A percentile compares a stretch with the other conserved stretches of the same genome.
These are phyloP conservation scores for Serendipita sp. DNA, from an alignment of 768 basidiomycete genomes.

Conservation along the genomic window DNA sequence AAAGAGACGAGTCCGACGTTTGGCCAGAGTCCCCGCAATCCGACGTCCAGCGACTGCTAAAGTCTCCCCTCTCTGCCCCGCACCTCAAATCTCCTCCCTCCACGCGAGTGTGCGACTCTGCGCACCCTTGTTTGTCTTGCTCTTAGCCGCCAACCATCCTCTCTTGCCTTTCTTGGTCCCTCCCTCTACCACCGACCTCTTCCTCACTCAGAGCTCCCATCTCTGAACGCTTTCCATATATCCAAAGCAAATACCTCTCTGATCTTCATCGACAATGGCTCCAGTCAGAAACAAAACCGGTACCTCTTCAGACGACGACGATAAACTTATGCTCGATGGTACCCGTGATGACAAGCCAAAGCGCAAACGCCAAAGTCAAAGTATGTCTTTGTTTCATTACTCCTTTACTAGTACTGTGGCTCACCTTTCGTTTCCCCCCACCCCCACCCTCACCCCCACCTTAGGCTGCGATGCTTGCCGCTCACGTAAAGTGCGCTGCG, in stretches of 20 bases:
- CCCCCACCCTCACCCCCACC: background rate
- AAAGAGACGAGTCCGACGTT: too few species aligned
- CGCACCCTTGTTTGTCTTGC: background rate
- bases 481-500: slow-evolving; percentile 74
- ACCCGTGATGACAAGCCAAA: slow-evolving; percentile 8
- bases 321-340: slow-evolving; percentile 3
- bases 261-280: background rate
- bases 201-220: background rate
- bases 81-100: too few species aligned
- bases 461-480: slow-evolving; percentile 76
- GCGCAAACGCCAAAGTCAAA: slow-evolving; percentile 11
- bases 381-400: background rate
- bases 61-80: too few species aligned
- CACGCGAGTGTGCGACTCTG: too few species aligned
- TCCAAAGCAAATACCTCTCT: background rate
- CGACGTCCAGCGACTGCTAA: too few species aligned
- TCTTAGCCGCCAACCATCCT: background rate
- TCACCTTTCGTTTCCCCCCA: background rate
- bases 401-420: background rate
- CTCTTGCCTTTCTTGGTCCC: background rate
- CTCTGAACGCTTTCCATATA: background rate
- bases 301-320: slow-evolving; percentile 5
- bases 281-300: background rate
- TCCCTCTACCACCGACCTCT: background rate
- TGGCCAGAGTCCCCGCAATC: too few species aligned